phyloP scores from a whole-genome alignment of 1,284 basidiomycete genomes.

The Coriolopsis trogii region DNA sequence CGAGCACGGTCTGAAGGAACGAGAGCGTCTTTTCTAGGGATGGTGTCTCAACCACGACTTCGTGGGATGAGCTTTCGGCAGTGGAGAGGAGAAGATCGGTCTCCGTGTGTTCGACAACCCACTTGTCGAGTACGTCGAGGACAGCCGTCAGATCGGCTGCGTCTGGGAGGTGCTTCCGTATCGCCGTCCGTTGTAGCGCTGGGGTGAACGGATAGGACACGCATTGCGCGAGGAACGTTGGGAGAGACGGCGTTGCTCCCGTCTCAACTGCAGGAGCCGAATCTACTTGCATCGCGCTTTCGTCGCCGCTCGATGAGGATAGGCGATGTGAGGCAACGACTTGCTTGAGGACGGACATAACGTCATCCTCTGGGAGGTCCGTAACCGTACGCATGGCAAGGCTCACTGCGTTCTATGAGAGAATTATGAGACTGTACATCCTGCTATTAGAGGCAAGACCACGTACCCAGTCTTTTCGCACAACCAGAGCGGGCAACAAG shows the following conservation, averaged over 20 bases:
- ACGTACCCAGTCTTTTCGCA: slow-evolving; percentile 69
- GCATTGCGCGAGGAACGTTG: slow-evolving; percentile 52
- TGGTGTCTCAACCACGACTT: slow-evolving; percentile 16
- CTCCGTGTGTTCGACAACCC: slow-evolving; percentile 49
- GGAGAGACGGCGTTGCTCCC: slow-evolving; percentile 44
- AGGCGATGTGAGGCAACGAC: slow-evolving; percentile 43
- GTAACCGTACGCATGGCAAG: slow-evolving; percentile 54
- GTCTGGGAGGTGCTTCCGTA: slow-evolving; percentile 56
- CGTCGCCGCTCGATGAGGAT: slow-evolving; percentile 24
- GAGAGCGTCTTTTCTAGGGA: slow-evolving; percentile 54
- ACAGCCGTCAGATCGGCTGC: slow-evolving; percentile 54
- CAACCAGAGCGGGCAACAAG: slow-evolving; percentile 51
- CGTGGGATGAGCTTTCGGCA: slow-evolving; percentile 3
- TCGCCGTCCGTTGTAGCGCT: slow-evolving; percentile 53
- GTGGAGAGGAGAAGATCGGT: slow-evolving; percentile 25
- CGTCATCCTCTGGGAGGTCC: slow-evolving; percentile 65
- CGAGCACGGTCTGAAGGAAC: slow-evolving; percentile 66
- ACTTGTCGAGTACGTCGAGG: slow-evolving; percentile 54
- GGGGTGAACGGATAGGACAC: slow-evolving; percentile 57
- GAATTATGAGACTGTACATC: neutral
- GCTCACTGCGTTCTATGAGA: slow-evolving; percentile 52
- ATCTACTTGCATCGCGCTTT: slow-evolving; percentile 63
- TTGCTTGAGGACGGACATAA: slow-evolving; percentile 52
- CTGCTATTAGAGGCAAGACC: neutral
- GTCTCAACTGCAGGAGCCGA: slow-evolving; percentile 22